Evolutionary conservation across 2,329 filamentous ascomycete species (phyloP).

Genomic region (Myriosclerotinia scirpicola): DNA sequence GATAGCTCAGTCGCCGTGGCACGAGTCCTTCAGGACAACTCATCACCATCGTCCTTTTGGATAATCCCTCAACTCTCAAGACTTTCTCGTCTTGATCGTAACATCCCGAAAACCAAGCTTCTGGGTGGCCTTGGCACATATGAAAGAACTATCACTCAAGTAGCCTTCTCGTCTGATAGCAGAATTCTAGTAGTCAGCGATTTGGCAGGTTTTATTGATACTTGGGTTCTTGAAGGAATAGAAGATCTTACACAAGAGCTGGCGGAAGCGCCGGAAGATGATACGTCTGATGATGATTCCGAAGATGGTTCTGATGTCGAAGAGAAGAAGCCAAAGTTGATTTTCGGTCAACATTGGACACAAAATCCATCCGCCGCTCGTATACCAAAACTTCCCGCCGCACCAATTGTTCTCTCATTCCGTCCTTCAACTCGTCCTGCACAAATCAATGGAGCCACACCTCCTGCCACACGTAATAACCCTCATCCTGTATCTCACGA

Average conservation of each 20-base stretch:
- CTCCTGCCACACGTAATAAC: slow-evolving; percentile 36
- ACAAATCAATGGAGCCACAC: slow-evolving; percentile 46
- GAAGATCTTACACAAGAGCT: slow-evolving; percentile 49
- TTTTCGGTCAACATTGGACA: slow-evolving; percentile 69
- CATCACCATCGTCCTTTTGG: slow-evolving; percentile 44
- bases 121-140: slow-evolving; percentile 73
- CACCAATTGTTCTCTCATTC: slow-evolving; percentile 70
- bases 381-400: slow-evolving; percentile 66
- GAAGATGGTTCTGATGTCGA: slow-evolving; percentile 47
- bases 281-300: slow-evolving; percentile 40
- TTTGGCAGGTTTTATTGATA: slow-evolving; percentile 81
- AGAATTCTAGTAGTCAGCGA: slow-evolving; percentile 77
- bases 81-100: slow-evolving; percentile 54
- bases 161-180: slow-evolving; percentile 78
- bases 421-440: slow-evolving; percentile 44
- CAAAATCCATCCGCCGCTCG: slow-evolving; percentile 68
- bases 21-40: slow-evolving; percentile 44
- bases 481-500: slow-evolving; percentile 46
- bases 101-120: slow-evolving; percentile 54
- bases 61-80: slow-evolving; percentile 48
- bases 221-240: slow-evolving; percentile 70
- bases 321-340: slow-evolving; percentile 47
- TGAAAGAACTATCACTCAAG: slow-evolving; percentile 70
- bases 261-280: slow-evolving; percentile 39
- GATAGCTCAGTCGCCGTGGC: slow-evolving; percentile 59